Conservation (phyloP, 2,329 filamentous ascomycete genomes). For the Periconia digitata region DNA sequence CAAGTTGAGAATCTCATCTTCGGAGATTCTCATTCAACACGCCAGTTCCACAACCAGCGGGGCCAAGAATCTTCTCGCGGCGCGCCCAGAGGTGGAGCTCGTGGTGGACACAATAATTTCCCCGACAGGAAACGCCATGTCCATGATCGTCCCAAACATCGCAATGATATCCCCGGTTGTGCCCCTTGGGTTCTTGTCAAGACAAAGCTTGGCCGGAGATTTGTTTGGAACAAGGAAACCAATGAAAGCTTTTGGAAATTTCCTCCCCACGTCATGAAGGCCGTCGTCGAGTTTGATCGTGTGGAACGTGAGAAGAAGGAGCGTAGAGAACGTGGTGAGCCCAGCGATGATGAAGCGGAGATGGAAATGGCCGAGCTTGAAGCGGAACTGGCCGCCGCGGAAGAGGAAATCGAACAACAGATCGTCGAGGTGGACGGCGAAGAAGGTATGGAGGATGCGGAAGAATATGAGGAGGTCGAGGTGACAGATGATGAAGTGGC, state of each 20-base stretch:
- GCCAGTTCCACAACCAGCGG: constrained; percentile 18
- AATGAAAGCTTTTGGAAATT: constrained; percentile 95
- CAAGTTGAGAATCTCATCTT: constrained; percentile 56
- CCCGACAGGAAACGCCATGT: constrained; percentile 68
- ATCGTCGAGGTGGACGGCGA: constrained; percentile 41
- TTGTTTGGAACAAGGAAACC: constrained; percentile 85
- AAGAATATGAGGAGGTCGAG: constrained; percentile 78
- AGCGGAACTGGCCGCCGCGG: constrained; percentile 31
- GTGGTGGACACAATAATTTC: constrained; percentile 57
- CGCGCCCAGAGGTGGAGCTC: constrained; percentile 40
- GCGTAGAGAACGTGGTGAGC: constrained; percentile 51
- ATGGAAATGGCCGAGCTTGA: constrained; percentile 39
- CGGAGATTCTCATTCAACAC: constrained; percentile 19
- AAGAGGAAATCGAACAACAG: constrained; percentile 30
- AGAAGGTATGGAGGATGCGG: constrained; percentile 57
- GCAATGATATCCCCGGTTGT: constrained; percentile 75
- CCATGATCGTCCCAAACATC: constrained; percentile 77
- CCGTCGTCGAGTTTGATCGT: constrained; percentile 66
- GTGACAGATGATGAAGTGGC: constrained; percentile 62
- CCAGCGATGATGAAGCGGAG: constrained; percentile 36
- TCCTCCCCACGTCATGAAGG: constrained; percentile 80
- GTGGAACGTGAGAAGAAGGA: constrained; percentile 71
- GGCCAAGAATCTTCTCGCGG: constrained; percentile 21
- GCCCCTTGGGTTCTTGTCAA: constrained; percentile 91
- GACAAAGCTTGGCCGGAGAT: constrained; percentile 85